These are phyloP conservation scores for Akebia trifoliata DNA, from an alignment of 164 flowering plant species.

Conservation along the genomic window DNA sequence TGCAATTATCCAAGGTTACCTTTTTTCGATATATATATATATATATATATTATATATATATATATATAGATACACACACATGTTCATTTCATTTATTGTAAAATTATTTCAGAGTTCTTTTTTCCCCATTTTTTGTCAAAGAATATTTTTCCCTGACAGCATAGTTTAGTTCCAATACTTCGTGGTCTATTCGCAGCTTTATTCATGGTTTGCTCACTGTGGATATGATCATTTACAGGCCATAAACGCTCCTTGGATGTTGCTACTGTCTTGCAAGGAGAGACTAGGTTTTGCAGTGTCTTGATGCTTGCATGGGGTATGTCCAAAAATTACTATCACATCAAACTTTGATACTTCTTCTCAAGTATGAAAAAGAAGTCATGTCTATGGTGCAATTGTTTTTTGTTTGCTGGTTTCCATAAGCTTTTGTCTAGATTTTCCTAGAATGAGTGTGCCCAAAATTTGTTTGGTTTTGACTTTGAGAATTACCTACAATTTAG, in stretches of 20 bases:
- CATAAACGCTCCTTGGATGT: constrained; percentile 77
- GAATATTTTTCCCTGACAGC: no score
- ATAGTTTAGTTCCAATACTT: no score
- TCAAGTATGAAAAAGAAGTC: neutral
- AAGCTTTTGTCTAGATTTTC: neutral
- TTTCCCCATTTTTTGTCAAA: neutral
- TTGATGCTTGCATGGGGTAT: constrained; percentile 99
- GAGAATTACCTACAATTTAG: neutral
- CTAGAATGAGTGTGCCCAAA: neutral
- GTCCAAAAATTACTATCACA: constrained; percentile 2
- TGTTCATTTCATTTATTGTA: neutral
- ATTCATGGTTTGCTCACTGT: neutral
- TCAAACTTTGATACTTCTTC: neutral
- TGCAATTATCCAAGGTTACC: constrained; percentile 74
- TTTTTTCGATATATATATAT: no score
- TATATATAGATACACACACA: neutral
- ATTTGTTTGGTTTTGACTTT: constrained; percentile 2
- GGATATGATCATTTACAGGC: constrained; percentile 38
- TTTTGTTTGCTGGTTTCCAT: neutral
- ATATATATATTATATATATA: no score
- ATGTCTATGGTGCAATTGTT: neutral
- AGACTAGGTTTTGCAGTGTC: constrained; percentile 69
- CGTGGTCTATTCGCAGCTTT: constrained; percentile 3
- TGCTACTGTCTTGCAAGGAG: constrained; percentile 74
- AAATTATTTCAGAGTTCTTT: neutral